These are phyloP conservation scores for Citrullus colocynthis DNA, from an alignment of 306 rosid species.

Conservation along the genomic window DNA sequence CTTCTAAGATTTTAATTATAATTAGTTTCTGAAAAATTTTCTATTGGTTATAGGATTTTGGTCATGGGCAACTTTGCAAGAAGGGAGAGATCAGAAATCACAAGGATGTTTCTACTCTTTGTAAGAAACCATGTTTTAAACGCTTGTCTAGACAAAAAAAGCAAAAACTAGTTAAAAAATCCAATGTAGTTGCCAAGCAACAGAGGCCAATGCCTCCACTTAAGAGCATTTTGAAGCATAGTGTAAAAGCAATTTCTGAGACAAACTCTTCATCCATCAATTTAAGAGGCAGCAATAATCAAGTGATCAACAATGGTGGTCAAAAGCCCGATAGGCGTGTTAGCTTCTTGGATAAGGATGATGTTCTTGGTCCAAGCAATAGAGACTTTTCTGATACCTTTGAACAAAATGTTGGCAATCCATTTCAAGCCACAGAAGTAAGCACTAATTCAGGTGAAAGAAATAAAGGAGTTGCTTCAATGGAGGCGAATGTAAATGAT, in stretches of 20 bases:
- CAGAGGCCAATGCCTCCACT: slow-evolving; percentile 25
- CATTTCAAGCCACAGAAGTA: slow-evolving; percentile 38
- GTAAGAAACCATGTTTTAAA: slow-evolving; percentile 36
- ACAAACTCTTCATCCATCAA: slow-evolving; percentile 24
- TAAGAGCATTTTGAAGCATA: slow-evolving; percentile 47
- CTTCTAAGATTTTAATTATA: background rate
- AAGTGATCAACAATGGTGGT: slow-evolving; percentile 20
- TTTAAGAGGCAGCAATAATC: slow-evolving; percentile 24
- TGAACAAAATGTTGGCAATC: slow-evolving; percentile 25
- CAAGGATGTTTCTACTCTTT: slow-evolving; percentile 20
- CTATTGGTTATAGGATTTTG: background rate
- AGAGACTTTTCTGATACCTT: slow-evolving; percentile 18
- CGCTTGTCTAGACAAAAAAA: slow-evolving; percentile 28
- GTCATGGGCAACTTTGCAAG: background rate
- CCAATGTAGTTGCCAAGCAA: slow-evolving; percentile 20
- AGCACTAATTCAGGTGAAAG: slow-evolving; percentile 31
- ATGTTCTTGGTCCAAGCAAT: slow-evolving; percentile 32
- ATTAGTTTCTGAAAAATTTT: background rate
- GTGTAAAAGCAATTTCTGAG: slow-evolving; percentile 23
- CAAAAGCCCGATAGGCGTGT: slow-evolving; percentile 32
- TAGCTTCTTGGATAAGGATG: slow-evolving; percentile 41
- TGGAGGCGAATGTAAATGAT: slow-evolving; percentile 27
- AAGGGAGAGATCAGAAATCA: slow-evolving; percentile 8
- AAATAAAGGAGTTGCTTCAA: slow-evolving; percentile 31
- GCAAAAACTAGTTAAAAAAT: slow-evolving; percentile 19